Evolutionary conservation across 495 filamentous ascomycete species (phyloP).

Genomic region (Aspergillus cavernicola): DNA sequence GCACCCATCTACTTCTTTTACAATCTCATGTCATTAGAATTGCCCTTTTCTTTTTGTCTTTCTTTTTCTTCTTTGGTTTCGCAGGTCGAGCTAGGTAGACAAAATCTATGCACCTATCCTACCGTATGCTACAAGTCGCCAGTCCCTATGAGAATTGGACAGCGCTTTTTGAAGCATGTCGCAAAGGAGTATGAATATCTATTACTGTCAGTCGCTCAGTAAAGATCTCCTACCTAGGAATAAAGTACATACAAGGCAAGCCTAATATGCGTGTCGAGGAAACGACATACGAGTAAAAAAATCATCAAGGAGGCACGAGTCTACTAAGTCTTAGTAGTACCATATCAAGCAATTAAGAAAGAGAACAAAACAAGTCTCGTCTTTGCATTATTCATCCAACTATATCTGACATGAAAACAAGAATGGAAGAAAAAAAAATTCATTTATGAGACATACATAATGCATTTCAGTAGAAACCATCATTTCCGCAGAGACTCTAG

Average conservation of each 20-base stretch:
- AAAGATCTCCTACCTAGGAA: too few relatives aligned
- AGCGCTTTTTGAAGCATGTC: not conserved
- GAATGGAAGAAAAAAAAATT: conserved; percentile 4
- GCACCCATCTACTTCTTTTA: not conserved
- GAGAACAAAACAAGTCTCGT: conserved; percentile 1
- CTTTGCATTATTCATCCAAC: conserved; percentile 14
- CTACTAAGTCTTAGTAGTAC: too few relatives aligned
- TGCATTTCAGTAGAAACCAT: conserved; percentile 19
- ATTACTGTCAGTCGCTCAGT: too few relatives aligned
- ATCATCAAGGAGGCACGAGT: too few relatives aligned
- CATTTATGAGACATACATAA: conserved; percentile 20
- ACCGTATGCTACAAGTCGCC: not conserved
- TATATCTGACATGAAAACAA: conserved; percentile 13
- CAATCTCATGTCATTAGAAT: not conserved
- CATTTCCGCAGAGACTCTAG: conserved; percentile 14
- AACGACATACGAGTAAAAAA: too few relatives aligned
- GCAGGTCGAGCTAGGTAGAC: conserved; percentile 10
- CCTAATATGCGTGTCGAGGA: too few relatives aligned
- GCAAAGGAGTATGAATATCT: too few relatives aligned
- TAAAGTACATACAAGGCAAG: too few relatives aligned
- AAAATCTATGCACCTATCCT: not conserved
- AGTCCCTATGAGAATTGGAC: too few relatives aligned
- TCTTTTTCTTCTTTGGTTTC: conserved; percentile 1
- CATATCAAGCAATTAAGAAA: too few relatives aligned
- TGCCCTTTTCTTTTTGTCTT: not conserved